Base-by-base conservation (phyloP, 371 early-diverging fungal genomes). In the Mortierella sp. region DNA sequence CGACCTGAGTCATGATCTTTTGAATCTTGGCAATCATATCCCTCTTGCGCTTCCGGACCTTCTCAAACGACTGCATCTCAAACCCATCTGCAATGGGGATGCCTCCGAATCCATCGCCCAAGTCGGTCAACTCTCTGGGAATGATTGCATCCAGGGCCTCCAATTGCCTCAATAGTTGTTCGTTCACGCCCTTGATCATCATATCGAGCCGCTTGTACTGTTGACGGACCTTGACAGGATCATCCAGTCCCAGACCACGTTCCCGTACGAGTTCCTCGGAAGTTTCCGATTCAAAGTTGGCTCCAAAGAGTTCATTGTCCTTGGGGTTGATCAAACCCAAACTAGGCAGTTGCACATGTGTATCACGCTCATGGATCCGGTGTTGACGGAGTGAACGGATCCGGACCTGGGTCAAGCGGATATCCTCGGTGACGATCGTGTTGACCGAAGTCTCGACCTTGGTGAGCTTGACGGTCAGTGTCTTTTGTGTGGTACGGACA, bases 11-110 rank as follows among this genome's bases (percentile, higher is more conserved):
- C 72, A 72, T 77, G 44, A 67, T 43, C 58, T 60, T 46, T 23
- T 77, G 72, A 30, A 70, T 70, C 59, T 64, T 68, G 0, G 48
- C 72, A 46, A 77, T 77, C 21, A 50, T 47, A 0, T 46, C 47
- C n/a, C 68, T 59, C 59, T 77, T 77, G 56, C 77, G 68, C 57
- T 68, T 71, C 1, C 72, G 65, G n/a, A 72, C 61, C 59, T 77
- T 77, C 47, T 77, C 77, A 68, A 71, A 77, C 19, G 72, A 72
- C 30, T 60, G 62, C 21, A 65, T 44, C 57, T 72, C 77, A 25
- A 57, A 56, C 25, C 77, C 77, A 26, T 62, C 61, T 4, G 69
- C 64, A 12, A 52, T 15, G 1, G 62, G 25, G 26, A 77, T 12
- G 21, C 72, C 77, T 9, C 69, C 69, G 48, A 45, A 65, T 18